Evolutionary conservation across 129 eudicot species (phyloP), one percentile per base, ranked within the genome.

Genomic region (Solidago caesia): DNA sequence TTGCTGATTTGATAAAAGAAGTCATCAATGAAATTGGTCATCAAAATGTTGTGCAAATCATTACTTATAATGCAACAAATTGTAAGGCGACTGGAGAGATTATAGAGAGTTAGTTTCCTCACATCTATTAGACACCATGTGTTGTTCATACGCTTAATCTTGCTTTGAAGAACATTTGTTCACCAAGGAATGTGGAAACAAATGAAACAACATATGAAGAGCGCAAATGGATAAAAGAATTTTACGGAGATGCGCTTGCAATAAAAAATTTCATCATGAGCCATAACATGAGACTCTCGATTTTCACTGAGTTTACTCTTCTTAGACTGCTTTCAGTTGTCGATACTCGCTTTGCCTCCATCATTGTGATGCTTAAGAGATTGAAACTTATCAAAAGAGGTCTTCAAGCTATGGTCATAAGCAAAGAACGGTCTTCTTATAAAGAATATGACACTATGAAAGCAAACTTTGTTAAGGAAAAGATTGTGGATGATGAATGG

Each of bases 61-160:
- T 21, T 21, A 21, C 0, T 21, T 0, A 21, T 0, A 21, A 21
- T 64, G 69, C 48, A 64, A 33, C 25, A 11, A 42, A 64, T 39
- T 64, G 69, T 33, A 39, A 64, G 69, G 69, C 48, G 69, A 6
- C 44, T 33, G 16, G 48, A 39, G 7, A 64, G 44, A 25, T 27
- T 61, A 29, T 61, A 25, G 44, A 64, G 48, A 42, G 69, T 64
- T 6, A 33, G 48, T 64, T 33, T 64, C 48, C 47, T 57, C 63
- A 11, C 47, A 64, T 64, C 25, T 64, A 64, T 64, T 42, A 0
- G 64, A 59, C 64, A 15, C 64, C 64, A 59, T 21, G 21, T 21
- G 64, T 59, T 59, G 64, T 62, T 64, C 69, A 64, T 64, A 64
- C 69, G 0, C 69, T 64, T 64, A 64, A 64, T 64, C 69, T 64